Evolutionary conservation across 1,284 basidiomycete genomes (phyloP), one percentile per base, ranked within the genome.

Genomic region (Irpex lacteus): DNA sequence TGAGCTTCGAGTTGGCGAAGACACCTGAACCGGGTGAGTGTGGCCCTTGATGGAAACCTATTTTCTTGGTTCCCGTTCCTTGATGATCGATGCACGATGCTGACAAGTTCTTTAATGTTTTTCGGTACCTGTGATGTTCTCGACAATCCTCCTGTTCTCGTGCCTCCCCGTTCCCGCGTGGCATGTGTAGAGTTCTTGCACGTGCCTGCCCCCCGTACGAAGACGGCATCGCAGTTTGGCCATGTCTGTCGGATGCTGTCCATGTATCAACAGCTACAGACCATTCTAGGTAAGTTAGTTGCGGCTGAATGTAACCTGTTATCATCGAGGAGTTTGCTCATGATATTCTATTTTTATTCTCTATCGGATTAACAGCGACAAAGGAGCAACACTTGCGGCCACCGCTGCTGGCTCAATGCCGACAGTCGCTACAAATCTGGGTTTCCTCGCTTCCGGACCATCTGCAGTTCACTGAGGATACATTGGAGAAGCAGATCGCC

Each of bases 1-100:
- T 89, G 9, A 87, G 83, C 70, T 93, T 92, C 69, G 90, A 93
- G 73, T 76, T 92, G 52, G 84, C 78, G 15, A 74, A 86, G 21
- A 80, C 89, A 72, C 83, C 85, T 40, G 73, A 85, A 59, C 84
- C 88, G 65, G 89, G 90, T 90, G 70, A 75, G 78, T 75, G 59
- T 47, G 40, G 5, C 40, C 40, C 40, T 47, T 47, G 40, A 47
- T 47, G 40, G 40, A n/a, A 47, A 47, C 40, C n/a, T 34, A 34
- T 60, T 50, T 60, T 63, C 36, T 60, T 15, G 26, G 65, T 34
- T 5, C 32, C 40, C 21, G 40, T 59, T 38, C n/a, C 18, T 8
- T 57, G n/a, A 26, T 59, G 64, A 57, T 54, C 50, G 49, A 47
- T 36, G 50, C 36, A 21, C 8, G 59, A 19, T 50, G 49, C 50